Percentiles rank a stretch among this genome's conserved stretches.
Conservation (phyloP, 2,329 filamentous ascomycete genomes). For the Akanthomyces dipterigenus region DNA sequence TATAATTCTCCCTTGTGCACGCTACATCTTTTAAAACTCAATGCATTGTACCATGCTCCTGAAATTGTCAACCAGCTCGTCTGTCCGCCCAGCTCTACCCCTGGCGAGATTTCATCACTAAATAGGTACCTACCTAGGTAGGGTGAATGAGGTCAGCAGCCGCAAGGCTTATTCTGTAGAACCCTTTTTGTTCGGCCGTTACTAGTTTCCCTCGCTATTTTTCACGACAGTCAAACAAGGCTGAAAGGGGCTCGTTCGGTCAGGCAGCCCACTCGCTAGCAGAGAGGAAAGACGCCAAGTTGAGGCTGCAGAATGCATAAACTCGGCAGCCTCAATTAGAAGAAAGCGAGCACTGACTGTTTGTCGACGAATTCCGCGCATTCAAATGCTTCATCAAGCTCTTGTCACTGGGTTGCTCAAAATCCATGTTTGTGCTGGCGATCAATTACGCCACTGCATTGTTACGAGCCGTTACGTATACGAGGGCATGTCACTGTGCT, state of each 20-base stretch:
- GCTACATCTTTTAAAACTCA: background rate
- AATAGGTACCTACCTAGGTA: too few relatives aligned
- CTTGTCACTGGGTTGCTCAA: background rate
- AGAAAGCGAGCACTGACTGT: background rate
- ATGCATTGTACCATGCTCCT: background rate
- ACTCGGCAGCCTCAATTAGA: background rate
- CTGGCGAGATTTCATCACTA: background rate
- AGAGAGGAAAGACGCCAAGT: background rate
- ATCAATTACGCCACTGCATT: slow-evolving; percentile 4
- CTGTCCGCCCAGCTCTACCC: background rate
- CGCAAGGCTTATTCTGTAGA: background rate
- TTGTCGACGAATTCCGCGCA: background rate
- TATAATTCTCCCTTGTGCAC: too few relatives aligned
- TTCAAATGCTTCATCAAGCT: background rate
- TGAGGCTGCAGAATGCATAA: background rate
- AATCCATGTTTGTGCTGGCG: background rate
- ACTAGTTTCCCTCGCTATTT: background rate
- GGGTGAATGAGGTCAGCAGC: background rate
- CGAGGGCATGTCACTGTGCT: background rate
- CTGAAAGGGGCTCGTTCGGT: background rate
- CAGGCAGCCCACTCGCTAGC: background rate
- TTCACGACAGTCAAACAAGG: background rate
- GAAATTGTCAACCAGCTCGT: background rate
- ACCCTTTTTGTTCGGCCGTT: background rate
- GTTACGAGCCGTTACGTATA: background rate